A percentile compares a stretch with the other conserved stretches of the same genome.
phyloP scores from a whole-genome alignment of 2,329 filamentous ascomycete species.

The Pestalotiopsis fici region DNA sequence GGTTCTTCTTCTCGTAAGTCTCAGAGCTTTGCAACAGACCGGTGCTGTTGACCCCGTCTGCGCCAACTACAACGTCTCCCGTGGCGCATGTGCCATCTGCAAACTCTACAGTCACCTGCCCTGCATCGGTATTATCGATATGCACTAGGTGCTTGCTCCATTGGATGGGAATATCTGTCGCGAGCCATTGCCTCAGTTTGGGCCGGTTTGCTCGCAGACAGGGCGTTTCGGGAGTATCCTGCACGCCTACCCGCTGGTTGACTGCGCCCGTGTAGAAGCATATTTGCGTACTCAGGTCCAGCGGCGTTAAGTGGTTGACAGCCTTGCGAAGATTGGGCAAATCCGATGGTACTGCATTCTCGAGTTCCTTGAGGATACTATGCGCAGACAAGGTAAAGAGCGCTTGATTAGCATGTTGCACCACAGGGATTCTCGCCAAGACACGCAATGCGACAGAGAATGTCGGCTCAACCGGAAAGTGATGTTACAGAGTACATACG shows the following conservation, averaged over 20 bases:
- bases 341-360: background rate
- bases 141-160: conserved; percentile 20
- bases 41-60: conserved; percentile 26
- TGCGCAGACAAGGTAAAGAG: background rate
- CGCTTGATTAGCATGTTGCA: background rate
- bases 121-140: conserved; percentile 17
- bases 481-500: conserved; percentile 5
- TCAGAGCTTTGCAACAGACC: background rate
- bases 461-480: background rate
- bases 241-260: conserved; percentile 3
- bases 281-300: conserved; percentile 2
- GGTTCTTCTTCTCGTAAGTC: too few relatives aligned
- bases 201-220: conserved; percentile 20
- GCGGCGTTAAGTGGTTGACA: background rate
- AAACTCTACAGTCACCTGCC: conserved; percentile 20
- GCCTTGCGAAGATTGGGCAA: background rate
- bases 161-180: conserved; percentile 23
- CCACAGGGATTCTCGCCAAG: background rate
- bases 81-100: conserved; percentile 23
- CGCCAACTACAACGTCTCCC: conserved; percentile 27
- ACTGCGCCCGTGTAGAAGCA: background rate
- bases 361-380: conserved; percentile 5
- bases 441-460: background rate
- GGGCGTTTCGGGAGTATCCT: conserved; percentile 8
- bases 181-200: conserved; percentile 24